These are phyloP conservation scores for Stachybotrys chartarum DNA, from an alignment of 2,329 filamentous ascomycete species.

Conservation along the genomic window DNA sequence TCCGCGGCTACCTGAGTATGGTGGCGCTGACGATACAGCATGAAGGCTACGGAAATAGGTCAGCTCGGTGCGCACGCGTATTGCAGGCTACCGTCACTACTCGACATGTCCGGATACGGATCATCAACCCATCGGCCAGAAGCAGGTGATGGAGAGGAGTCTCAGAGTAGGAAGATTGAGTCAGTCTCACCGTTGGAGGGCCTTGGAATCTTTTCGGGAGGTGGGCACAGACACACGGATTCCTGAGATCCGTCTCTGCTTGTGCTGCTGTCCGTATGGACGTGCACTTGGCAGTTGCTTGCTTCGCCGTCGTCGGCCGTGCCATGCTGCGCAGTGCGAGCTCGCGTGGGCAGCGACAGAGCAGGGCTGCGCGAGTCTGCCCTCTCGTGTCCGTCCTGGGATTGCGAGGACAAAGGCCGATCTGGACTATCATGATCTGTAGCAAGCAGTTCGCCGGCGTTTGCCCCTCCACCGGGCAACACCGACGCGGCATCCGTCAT, in stretches of 20 bases:
- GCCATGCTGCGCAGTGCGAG: conserved; percentile 39
- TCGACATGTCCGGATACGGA: not conserved
- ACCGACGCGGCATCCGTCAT: not conserved
- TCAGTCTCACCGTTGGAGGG: conserved; percentile 48
- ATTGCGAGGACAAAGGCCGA: not conserved
- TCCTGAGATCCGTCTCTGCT: conserved; percentile 28
- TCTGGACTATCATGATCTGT: not conserved
- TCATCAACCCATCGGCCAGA: not conserved
- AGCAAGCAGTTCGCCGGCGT: not conserved
- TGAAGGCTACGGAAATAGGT: conserved; percentile 63
- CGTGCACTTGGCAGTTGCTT: conserved; percentile 19
- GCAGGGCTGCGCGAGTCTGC: not conserved
- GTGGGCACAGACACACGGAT: conserved; percentile 48
- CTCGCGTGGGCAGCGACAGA: conserved; percentile 15
- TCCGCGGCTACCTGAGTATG: conserved; percentile 74
- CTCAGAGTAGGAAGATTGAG: not conserved
- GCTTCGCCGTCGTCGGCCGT: conserved; percentile 34
- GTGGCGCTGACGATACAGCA: conserved; percentile 90
- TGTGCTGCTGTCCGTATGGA: conserved; percentile 19
- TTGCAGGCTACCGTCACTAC: not conserved
- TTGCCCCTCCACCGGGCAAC: not conserved
- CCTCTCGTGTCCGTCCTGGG: not conserved
- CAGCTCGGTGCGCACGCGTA: not conserved
- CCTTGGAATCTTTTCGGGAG: conserved; percentile 49
- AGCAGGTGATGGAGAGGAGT: not conserved